Percentiles rank a stretch among this genome's conserved stretches.
These are phyloP conservation scores for Alternaria atra DNA, from an alignment of 2,329 filamentous ascomycete species.

Conservation along the genomic window DNA sequence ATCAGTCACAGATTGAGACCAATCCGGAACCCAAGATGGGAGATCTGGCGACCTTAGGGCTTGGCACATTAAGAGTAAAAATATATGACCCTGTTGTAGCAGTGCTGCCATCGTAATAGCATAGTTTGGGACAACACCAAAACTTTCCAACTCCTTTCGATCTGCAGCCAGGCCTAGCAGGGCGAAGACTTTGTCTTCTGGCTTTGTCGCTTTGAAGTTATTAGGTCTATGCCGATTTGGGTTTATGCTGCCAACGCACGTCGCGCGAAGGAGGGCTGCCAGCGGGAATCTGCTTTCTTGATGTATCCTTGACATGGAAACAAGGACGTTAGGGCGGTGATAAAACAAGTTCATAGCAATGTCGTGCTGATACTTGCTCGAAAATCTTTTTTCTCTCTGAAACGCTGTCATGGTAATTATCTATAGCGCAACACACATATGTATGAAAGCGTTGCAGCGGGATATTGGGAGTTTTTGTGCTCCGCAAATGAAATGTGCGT, in stretches of 20 bases:
- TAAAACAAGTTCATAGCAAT: background rate
- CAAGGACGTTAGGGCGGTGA: background rate
- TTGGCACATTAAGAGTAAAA: background rate
- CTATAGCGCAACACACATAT: background rate
- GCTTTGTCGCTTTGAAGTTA: conserved; percentile 21
- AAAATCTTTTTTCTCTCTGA: background rate
- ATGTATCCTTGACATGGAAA: background rate
- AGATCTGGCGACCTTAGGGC: background rate
- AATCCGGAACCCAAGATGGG: conserved; percentile 3
- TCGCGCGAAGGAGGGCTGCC: background rate
- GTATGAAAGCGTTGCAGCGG: background rate
- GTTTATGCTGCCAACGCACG: background rate
- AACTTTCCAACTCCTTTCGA: conserved; percentile 15
- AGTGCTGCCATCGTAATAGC: background rate
- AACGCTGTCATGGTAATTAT: rapidly evolving
- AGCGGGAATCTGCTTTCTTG: background rate
- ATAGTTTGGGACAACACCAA: conserved; percentile 19
- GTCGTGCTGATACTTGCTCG: background rate
- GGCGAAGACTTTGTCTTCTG: conserved; percentile 27
- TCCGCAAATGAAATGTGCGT: conserved; percentile 20
- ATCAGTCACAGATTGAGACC: background rate
- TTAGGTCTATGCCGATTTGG: background rate
- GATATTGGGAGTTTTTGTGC: conserved; percentile 2
- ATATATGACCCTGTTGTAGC: conserved; percentile 2
- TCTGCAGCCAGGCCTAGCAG: conserved; percentile 24